These are phyloP conservation scores for Kwoniella dendrophila DNA, from an alignment of 768 basidiomycete genomes.

Conservation along the genomic window DNA sequence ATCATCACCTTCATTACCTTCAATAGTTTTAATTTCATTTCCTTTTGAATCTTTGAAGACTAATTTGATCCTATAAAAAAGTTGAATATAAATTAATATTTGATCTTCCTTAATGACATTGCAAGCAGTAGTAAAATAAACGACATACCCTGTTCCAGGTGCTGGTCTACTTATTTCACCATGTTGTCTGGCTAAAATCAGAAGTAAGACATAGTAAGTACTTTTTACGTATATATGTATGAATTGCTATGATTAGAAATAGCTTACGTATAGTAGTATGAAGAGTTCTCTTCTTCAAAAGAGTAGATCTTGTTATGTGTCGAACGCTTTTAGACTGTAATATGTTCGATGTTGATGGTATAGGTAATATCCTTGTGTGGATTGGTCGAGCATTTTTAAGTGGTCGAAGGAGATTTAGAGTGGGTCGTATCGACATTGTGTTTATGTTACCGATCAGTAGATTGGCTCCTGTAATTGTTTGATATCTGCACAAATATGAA, in stretches of 20 bases:
- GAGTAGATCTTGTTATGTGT: background rate
- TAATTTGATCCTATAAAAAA: constrained; percentile 70
- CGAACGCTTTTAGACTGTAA: background rate
- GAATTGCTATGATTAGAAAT: background rate
- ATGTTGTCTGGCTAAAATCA: constrained; percentile 30
- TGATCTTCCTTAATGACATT: background rate
- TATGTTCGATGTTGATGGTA: background rate
- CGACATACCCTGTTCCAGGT: constrained; percentile 50
- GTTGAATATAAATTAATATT: background rate
- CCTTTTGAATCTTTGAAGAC: constrained; percentile 90
- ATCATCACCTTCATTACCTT: constrained; percentile 93
- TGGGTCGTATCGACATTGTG: background rate
- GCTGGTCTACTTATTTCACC: constrained; percentile 46
- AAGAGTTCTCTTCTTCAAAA: background rate
- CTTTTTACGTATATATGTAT: background rate
- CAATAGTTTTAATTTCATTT: constrained; percentile 76
- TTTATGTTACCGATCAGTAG: background rate
- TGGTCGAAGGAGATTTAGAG: constrained; percentile 4
- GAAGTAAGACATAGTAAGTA: background rate
- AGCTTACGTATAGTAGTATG: constrained; percentile 15
- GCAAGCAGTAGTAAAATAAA: background rate
- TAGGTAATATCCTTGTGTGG: background rate
- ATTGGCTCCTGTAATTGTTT: background rate
- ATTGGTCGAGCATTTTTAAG: background rate
- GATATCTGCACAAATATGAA: background rate